Evolutionary conservation across 768 basidiomycete species (phyloP), one percentile per base, ranked within the genome.

Genomic region (Lanmaoa pseudosensibilis): DNA sequence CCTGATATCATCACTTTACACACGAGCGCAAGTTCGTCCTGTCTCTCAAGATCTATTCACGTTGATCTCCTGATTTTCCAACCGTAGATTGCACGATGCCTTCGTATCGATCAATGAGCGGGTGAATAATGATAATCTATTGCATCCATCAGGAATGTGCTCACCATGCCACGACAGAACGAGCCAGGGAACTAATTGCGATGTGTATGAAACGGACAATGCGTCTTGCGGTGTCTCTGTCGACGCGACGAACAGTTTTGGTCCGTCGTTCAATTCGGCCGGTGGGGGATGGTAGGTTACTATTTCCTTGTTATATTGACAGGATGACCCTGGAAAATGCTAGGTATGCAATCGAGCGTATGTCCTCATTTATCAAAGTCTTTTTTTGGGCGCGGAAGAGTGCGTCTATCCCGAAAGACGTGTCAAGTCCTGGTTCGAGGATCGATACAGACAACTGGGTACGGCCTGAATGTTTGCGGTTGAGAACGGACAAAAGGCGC

Each of bases 321-420:
- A 6, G 27, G 27, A 27, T 27, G 27, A 27, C 27, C 27, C 27
- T 4, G 11, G 19, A 30, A 25, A 44, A 43, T n/a, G 27, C 13
- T n/a, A 65, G 73, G 73, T 79, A 77, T 61, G 78, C 69, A 1
- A 62, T 75, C 23, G 70, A 73, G 53, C 68, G 73, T 36, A 69
- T 67, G 7, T 11, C 61, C 15, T 59, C 58, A 1, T 72, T 69
- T 37, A 72, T 79, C 50, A 73, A 71, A 45, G 60, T 78, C 27
- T 79, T 69, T 62, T 78, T 75, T 55, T 78, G 78, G 76, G 62
- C 70, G 5, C 63, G 77, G 33, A 50, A 66, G 30, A 63, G 62
- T 37, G 5, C 54, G 9, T 52, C 46, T 21, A 67, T 75, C 8
- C 78, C 78, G 1, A 55, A 44, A 8, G 74, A 77, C 21, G 65